Base-by-base conservation (phyloP, 352 stramenopile species). In the Globisporangium perplexum region DNA sequence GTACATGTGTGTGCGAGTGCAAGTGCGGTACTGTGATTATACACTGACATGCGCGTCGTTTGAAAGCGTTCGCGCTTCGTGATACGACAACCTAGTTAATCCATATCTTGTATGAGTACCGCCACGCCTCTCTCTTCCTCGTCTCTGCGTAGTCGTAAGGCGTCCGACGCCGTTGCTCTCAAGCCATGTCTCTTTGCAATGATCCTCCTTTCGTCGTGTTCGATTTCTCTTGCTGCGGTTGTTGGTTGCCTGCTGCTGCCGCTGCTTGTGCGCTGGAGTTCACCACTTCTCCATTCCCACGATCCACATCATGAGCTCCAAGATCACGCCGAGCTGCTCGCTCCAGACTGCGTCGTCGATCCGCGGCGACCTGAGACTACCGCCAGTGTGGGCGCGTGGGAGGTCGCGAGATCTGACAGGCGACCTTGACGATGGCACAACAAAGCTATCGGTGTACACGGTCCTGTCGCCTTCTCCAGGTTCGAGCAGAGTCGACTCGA, bases 71-170 rank as follows among this genome's bases (percentile, higher is more conserved):
- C 50, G 60, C 62, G 62, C 64, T 71, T 88, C 17, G 81, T 88
- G 77, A 88, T 83, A 86, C 72, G 74, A 84, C 72, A 86, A 86
- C 55, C 73, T 83, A 82, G 69, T 79, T 84, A 81, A 83, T 88
- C 77, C 77, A 88, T 88, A 74, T 65, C 43, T 68, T 63, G 62
- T 74, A 84, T 87, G 76, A 87, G 76, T 86, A 79, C 69, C 45
- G 20, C 12, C 45, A 17, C 48, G 8, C 14, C 7, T 18, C 1
- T 46, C 7, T 28, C 35, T 30, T n/a, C 11, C 38, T 4, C 14
- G 8, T 38, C 20, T 42, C 30, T 43, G 31, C 51, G 20, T 12
- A 35, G 30, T 39, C 12, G 42, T 50, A 57, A 50, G 14, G 33
- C 33, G 33, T 39, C 33, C 18, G 14, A 18, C 31, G 12, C 14